Percentiles rank a stretch among this genome's conserved stretches.
Conservation (phyloP, 2,329 filamentous ascomycete genomes). For the Neonectria sp. region DNA sequence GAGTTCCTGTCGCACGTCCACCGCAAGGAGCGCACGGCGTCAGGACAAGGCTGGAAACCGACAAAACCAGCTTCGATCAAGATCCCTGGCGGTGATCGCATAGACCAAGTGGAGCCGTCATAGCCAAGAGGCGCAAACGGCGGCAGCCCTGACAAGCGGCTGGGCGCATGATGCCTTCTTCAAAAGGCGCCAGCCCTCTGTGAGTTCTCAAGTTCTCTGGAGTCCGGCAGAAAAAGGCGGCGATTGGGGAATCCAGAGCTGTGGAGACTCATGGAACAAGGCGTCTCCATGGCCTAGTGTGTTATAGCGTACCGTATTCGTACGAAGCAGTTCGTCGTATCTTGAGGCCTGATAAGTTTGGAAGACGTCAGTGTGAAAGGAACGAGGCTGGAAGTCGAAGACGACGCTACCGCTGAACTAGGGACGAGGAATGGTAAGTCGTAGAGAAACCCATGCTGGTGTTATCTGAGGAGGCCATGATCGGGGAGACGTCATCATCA, state of each 20-base stretch:
- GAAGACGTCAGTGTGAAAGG: conserved; percentile 5
- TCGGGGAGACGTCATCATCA: neutral
- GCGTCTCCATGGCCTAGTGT: conserved; percentile 7
- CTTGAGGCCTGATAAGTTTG: conserved; percentile 1
- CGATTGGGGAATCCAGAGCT: conserved; percentile 15
- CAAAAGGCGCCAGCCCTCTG: neutral
- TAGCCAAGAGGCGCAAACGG: conserved; percentile 45
- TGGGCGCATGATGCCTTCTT: conserved; percentile 34
- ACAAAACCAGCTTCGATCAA: conserved; percentile 31
- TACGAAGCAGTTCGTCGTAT: conserved; percentile 1
- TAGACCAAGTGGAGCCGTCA: conserved; percentile 48
- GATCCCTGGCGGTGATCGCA: conserved; percentile 39
- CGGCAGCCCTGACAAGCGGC: conserved; percentile 41
- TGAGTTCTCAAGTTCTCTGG: neutral
- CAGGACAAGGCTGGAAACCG: conserved; percentile 10
- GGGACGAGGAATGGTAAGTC: neutral
- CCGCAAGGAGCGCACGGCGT: conserved; percentile 15
- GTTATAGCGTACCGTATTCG: conserved; percentile 4
- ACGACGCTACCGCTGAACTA: neutral
- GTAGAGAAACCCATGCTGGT: conserved; percentile 7
- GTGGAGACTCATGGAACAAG: conserved; percentile 8
- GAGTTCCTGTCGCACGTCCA: conserved; percentile 1
- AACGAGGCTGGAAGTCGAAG: conserved; percentile 27
- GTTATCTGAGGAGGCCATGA: neutral
- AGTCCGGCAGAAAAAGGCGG: neutral